Percentiles rank a stretch among this genome's conserved stretches.
These are phyloP conservation scores for Orbilia ellipsospora DNA, from an alignment of 2,329 filamentous ascomycete species.

Conservation along the genomic window DNA sequence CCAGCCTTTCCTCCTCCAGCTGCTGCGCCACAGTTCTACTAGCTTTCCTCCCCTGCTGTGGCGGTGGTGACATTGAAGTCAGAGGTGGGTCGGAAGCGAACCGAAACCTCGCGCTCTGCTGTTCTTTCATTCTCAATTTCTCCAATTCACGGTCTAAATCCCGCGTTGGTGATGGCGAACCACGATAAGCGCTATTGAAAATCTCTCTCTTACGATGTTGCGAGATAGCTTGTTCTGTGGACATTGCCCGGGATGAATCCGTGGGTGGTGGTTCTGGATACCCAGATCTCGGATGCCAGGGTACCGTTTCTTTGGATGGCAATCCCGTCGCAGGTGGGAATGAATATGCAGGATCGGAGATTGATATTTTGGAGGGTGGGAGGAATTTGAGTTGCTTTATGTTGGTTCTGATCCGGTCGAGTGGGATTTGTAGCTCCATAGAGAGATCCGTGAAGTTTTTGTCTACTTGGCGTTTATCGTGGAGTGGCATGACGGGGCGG, in stretches of 20 bases:
- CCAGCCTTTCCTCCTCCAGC: not conserved
- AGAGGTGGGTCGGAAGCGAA: no score
- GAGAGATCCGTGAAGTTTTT: constrained; percentile 43
- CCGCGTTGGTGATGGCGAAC: constrained; percentile 22
- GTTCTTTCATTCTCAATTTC: not conserved
- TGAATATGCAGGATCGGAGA: no score
- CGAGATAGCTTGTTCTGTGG: constrained; percentile 10
- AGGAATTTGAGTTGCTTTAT: no score
- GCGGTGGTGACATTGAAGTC: not conserved
- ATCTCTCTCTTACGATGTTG: constrained; percentile 1
- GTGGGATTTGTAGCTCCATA: constrained; percentile 35
- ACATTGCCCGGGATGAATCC: not conserved
- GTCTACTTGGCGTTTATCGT: constrained; percentile 32
- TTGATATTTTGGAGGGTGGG: no score
- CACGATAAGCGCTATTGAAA: constrained; percentile 20
- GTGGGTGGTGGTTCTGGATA: not conserved
- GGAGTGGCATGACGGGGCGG: constrained; percentile 48
- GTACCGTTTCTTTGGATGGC: no score
- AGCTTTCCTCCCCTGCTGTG: not conserved
- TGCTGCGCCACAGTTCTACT: not conserved
- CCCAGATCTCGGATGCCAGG: no score
- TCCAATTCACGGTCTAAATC: not conserved
- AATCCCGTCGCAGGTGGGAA: no score
- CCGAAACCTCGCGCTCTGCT: not conserved
- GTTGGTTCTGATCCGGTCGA: constrained; percentile 23